Conservation (phyloP, 1,284 basidiomycete species). For the Boletus hoseneyae region DNA sequence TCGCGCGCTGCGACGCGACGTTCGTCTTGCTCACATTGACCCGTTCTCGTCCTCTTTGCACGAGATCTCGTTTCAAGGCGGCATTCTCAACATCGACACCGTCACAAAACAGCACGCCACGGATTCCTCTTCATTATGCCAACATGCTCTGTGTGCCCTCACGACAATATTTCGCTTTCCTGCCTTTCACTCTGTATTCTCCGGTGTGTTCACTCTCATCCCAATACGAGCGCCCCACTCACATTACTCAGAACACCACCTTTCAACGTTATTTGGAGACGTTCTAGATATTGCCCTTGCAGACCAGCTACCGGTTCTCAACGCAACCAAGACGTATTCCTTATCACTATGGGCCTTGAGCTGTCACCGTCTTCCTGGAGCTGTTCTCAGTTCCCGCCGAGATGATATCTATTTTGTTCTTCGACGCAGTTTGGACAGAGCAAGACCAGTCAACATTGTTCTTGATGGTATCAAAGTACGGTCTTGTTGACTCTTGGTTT, state of each 20-base stretch:
- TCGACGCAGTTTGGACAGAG: conserved; percentile 30
- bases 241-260: conserved; percentile 27
- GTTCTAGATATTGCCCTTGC: conserved; percentile 36
- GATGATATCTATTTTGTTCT: conserved; percentile 34
- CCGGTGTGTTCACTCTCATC: conserved; percentile 44
- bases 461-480: conserved; percentile 46
- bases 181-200: conserved; percentile 42
- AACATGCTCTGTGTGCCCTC: conserved; percentile 48
- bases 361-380: conserved; percentile 43
- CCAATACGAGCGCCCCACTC: not conserved
- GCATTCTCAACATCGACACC: conserved; percentile 19
- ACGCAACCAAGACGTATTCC: conserved; percentile 43
- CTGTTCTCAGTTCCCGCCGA: conserved; percentile 33
- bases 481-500: not conserved
- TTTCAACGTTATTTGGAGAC: conserved; percentile 41
- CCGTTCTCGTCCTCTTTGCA: conserved; percentile 28
- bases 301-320: conserved; percentile 37
- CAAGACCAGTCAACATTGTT: conserved; percentile 2
- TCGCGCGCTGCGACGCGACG: conserved; percentile 46
- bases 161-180: conserved; percentile 47
- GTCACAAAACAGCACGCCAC: conserved; percentile 41
- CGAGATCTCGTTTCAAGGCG: not conserved
- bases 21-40: conserved; percentile 41
- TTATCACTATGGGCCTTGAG: conserved; percentile 49
- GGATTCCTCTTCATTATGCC: conserved; percentile 43